Evolutionary conservation across 2,329 filamentous ascomycete genomes (phyloP), one percentile per base, ranked within the genome.

Genomic region (Ascochyta viciae-villosae): DNA sequence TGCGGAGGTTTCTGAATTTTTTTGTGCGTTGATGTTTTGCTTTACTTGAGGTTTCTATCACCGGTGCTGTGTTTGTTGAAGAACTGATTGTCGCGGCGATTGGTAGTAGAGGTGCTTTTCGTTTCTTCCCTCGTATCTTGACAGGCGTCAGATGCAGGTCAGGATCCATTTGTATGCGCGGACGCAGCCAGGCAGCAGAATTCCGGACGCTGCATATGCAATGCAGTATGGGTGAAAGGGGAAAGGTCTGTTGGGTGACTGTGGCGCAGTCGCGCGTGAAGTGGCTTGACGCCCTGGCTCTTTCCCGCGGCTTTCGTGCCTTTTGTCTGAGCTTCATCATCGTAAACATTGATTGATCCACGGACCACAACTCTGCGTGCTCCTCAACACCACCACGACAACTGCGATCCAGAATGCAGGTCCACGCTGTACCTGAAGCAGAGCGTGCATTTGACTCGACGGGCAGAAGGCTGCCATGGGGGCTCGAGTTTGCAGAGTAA

Each of bases 371-470:
- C 41, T 23, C 39, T 56, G 47, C 44, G 54, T 31, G 10, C 29
- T 31, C 12, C 12, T 31, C 29, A 13, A 31, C 29, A 31, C 29
- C 52, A 58, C 53, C 49, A 35, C 44, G 15, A 51, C 41, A 29
- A 37, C 34, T 45, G 37, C 19, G 44, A 10, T 35, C 23, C 58
- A 77, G 76, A 52, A 88, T 88, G 83, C 86, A 89, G 74, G 85
- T 88, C 47, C 86, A 89, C 73, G 84, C 84, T 29, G 86, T 89
- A 10, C 85, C 86, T 31, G 83, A 84, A 50, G 81, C 84, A 63
- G 86, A 88, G 73, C 83, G 85, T 66, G 85, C 84, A 29, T 78
- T 80, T 66, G 85, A 87, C 67, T 80, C 82, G 49, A 81, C 82
- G 44, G 85, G 86, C 45, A 82, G 84, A 64, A 77, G 80, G 50